Percentiles rank a stretch among this genome's conserved stretches.
These are phyloP conservation scores for Linnemannia zychae DNA, from an alignment of 192 early-diverging fungal species.

Conservation along the genomic window DNA sequence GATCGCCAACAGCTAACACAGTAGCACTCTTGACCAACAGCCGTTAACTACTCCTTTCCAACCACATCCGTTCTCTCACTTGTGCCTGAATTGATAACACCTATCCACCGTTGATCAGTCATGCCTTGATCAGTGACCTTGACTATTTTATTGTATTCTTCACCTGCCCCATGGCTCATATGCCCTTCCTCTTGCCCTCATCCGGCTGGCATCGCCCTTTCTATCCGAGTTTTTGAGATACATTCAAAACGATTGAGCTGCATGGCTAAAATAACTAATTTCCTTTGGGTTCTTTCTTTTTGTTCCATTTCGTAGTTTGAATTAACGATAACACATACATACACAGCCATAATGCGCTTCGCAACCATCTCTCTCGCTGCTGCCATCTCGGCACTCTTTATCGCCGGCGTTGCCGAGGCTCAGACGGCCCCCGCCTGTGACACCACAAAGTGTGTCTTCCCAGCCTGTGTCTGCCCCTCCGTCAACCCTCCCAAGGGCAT, in stretches of 20 bases:
- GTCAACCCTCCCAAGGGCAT: slow-evolving; percentile 63
- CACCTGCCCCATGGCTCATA: neutral
- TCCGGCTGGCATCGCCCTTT: neutral
- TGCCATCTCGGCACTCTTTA: slow-evolving; percentile 28
- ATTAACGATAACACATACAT: neutral
- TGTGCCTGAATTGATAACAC: no score
- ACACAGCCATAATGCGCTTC: slow-evolving; percentile 30
- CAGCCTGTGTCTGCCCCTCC: slow-evolving; percentile 66
- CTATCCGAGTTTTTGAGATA: neutral
- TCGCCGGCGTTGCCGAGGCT: slow-evolving; percentile 12
- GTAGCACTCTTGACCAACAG: no score
- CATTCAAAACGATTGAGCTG: neutral
- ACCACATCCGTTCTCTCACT: no score
- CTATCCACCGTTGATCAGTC: no score
- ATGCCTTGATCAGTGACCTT: no score
- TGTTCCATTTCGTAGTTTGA: slow-evolving; percentile 17
- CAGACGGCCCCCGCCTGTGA: slow-evolving; percentile 60
- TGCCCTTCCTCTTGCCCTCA: neutral
- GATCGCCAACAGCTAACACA: no score
- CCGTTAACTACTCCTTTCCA: no score
- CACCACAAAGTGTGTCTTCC: slow-evolving; percentile 62
- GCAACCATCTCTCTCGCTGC: slow-evolving; percentile 35
- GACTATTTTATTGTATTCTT: no score
- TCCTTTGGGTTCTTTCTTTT: neutral
- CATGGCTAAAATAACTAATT: slow-evolving; percentile 20